Evolutionary conservation across 108 stramenopile genomes (phyloP).

Genomic region (Licmophora abbreviata): DNA sequence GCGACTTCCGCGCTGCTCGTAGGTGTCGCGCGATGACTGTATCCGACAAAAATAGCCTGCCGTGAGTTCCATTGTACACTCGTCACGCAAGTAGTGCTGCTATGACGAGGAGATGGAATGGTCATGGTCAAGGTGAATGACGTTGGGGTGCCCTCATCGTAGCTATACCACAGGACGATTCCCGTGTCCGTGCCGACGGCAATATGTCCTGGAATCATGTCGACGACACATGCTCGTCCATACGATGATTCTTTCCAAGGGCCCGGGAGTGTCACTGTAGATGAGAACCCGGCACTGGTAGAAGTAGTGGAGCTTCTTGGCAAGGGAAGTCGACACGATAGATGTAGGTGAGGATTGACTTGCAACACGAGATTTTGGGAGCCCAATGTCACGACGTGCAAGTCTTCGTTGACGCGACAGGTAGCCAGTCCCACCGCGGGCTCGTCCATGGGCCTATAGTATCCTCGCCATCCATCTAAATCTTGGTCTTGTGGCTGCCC

Average conservation of each 20-base stretch:
- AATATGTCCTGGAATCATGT: conserved; percentile 53
- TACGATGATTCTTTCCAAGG: conserved; percentile 36
- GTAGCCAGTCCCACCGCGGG: neutral
- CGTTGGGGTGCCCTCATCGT: conserved; percentile 16
- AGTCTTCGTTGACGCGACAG: neutral
- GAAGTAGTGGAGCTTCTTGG: neutral
- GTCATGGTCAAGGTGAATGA: conserved; percentile 31
- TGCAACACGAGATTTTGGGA: conserved; percentile 20
- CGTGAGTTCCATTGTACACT: neutral
- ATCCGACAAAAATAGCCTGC: neutral
- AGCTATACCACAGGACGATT: conserved; percentile 51
- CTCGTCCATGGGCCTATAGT: conserved; percentile 51
- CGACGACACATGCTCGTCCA: conserved; percentile 47
- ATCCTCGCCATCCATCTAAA: conserved; percentile 84
- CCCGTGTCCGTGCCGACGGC: conserved; percentile 77
- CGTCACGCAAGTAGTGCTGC: neutral
- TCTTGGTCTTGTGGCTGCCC: conserved; percentile 29
- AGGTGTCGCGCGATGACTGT: neutral
- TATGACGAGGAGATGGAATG: conserved; percentile 42
- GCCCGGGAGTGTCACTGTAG: conserved; percentile 13
- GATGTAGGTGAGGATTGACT: conserved; percentile 46
- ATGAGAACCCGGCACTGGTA: neutral
- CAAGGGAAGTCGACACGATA: conserved; percentile 24
- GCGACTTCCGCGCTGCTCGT: neutral
- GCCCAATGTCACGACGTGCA: conserved; percentile 29